phyloP scores from a whole-genome alignment of 345 rosid species.

The Citrus trifoliata region DNA sequence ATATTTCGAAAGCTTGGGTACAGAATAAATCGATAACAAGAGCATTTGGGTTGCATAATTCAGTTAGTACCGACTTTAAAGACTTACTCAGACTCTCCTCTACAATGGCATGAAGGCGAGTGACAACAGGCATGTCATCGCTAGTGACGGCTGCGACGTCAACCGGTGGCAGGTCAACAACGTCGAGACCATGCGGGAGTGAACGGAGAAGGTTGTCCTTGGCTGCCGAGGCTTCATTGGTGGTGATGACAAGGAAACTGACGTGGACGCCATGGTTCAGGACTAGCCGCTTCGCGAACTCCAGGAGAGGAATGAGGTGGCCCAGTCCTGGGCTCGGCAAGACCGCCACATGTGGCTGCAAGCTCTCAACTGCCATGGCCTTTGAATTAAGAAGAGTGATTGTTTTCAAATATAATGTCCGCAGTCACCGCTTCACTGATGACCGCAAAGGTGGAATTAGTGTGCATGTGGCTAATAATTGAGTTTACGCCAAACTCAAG shows the following conservation, averaged over 20 bases:
- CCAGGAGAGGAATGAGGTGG: conserved; percentile 39
- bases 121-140: conserved; percentile 8
- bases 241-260: conserved; percentile 27
- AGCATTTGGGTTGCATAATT: conserved; percentile 15
- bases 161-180: conserved; percentile 29
- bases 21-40: neutral
- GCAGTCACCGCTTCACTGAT: too few relatives aligned
- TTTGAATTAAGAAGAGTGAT: too few relatives aligned
- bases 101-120: conserved; percentile 15
- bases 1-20: too few relatives aligned
- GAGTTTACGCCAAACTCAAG: too few relatives aligned
- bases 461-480: too few relatives aligned
- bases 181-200: conserved; percentile 22
- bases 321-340: conserved; percentile 41
- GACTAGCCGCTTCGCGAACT: conserved; percentile 34
- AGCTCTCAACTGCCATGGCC: neutral
- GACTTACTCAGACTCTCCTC: conserved; percentile 27
- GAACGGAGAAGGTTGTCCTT: conserved; percentile 18
- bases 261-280: conserved; percentile 25
- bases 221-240: conserved; percentile 20
- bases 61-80: conserved; percentile 7
- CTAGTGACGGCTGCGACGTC: conserved; percentile 21
- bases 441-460: too few relatives aligned
- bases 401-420: too few relatives aligned
- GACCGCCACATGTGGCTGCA: conserved; percentile 26